Base-by-base conservation (phyloP, 2,329 filamentous ascomycete species). In the Aspergillus felis region DNA sequence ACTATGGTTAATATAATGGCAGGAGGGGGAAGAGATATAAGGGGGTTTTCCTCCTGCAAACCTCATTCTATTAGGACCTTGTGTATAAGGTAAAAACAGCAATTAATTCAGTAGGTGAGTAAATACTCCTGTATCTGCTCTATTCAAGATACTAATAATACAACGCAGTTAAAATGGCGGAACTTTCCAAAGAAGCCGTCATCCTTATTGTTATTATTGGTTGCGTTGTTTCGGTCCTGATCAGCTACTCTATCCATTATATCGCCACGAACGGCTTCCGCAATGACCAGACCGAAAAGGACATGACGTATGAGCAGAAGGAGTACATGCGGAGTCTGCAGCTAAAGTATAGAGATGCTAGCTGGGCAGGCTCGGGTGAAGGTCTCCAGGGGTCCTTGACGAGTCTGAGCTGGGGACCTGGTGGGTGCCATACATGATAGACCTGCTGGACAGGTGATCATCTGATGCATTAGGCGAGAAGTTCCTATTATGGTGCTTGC, bases 281-380 rank as follows among this genome's bases (percentile, higher is more conserved):
- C 6, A 61, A 66, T n/a, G 58, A 62, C 1, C 50, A 57, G 3
- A 22, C 38, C 3, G 25, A 49, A 22, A 46, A 47, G 3, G 68
- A 71, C 0, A 24, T 64, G 24, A 10, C 61, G 12, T 42, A 56
- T 12, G 67, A 71, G 20, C 70, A 72, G 54, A 53, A 57, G 7
- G 61, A 60, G 52, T 72, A 72, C 46, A 71, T 72, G 69, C 64
- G 68, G 2, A 58, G 66, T 47, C 25, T 66, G 12, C 64, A 69
- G 7, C 56, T 65, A 10, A 61, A 64, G 8, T 41, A 4, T 71
- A 10, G 61, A 66, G 14, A 50, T 35, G 27, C 47, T 71, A 44
- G 67, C 64, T n/a, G 20, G 60, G 20, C 59, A 61, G 8, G 61
- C 65, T 9, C 51, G 47, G 32, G 57, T 47, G 29, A 22, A 22